Conservation (phyloP, 768 basidiomycete species). For the Psilocybe azurescens region DNA sequence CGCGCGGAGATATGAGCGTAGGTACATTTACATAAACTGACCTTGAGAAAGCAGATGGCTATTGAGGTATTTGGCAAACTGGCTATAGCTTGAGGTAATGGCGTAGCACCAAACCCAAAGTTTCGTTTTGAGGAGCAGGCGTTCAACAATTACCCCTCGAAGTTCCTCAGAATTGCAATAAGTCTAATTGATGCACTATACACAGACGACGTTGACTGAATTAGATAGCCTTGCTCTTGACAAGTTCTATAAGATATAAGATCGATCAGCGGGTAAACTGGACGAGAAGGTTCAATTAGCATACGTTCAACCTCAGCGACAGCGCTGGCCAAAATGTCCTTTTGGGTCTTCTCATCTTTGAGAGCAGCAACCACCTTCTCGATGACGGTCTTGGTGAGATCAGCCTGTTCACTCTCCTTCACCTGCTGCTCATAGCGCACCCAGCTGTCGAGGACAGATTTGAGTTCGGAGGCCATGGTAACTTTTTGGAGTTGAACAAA, state of each 20-base stretch:
- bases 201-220: neutral
- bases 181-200: constrained; percentile 8
- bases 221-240: constrained; percentile 14
- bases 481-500: constrained; percentile 93
- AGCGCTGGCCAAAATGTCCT: constrained; percentile 79
- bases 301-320: constrained; percentile 44
- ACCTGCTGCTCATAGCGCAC: constrained; percentile 96
- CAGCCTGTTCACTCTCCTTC: constrained; percentile 96
- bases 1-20: too few relatives aligned
- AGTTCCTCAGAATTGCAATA: constrained; percentile 2
- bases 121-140: neutral
- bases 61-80: too few relatives aligned
- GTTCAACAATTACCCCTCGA: neutral
- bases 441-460: constrained; percentile 96
- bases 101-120: neutral
- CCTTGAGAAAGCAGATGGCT: too few relatives aligned
- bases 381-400: constrained; percentile 87
- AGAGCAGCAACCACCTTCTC: constrained; percentile 84
- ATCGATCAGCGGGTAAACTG: neutral
- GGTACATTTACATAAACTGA: too few relatives aligned
- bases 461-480: constrained; percentile 86
- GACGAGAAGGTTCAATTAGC: neutral
- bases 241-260: constrained; percentile 3
- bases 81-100: neutral
- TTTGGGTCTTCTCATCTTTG: constrained; percentile 88